Base-by-base conservation (phyloP, 108 stramenopile genomes). In the Discostella stelligeroides region DNA sequence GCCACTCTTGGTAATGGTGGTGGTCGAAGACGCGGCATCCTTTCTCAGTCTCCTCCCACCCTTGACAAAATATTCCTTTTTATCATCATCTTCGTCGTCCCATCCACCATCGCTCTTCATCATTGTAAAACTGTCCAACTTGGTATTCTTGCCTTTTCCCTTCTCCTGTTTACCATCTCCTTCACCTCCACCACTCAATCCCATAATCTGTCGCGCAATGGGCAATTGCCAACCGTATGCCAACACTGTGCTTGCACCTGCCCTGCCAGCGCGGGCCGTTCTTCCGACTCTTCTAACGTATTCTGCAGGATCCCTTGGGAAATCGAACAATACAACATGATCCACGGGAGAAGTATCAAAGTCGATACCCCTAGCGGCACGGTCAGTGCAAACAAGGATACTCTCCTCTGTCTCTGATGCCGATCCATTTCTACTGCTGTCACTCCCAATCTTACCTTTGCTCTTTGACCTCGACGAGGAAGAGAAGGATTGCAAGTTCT, bases 331-430 rank as follows among this genome's bases (percentile, higher is more conserved):
- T 20, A 98, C 70, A n/a, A 96, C 96, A 62, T 95, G 94, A 81
- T 95, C 93, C 9, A 96, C 90, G 9, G 88, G 85, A 14, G 89
- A 62, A 4, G 86, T 70, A 42, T 74, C 68, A 47, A 78, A 77
- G 47, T 98, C 98, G 21, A 97, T 94, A 14, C 98, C 98, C 8
- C 98, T 78, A 5, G 95, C 94, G 8, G 98, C 96, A 5, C 98
- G 91, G 79, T 98, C 98, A n/a, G 98, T 98, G 71, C 96, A 97
- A 20, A 98, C 85, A 66, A 98, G 69, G 10, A 98, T 74, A 41
- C 69, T 40, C 48, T 75, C 73, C 39, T 40, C 23, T 34, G 34
- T 34, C 3, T 6, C 34, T 34, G 34, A 34, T 34, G 39, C 54
- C 1, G 74, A 70, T n/a, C 82, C 62, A 37, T 63, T 45, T 18